A percentile compares a stretch with the other conserved stretches of the same genome.
Conservation (phyloP, 2,329 filamentous ascomycete species). For the Rhinocladiella mackenziei region DNA sequence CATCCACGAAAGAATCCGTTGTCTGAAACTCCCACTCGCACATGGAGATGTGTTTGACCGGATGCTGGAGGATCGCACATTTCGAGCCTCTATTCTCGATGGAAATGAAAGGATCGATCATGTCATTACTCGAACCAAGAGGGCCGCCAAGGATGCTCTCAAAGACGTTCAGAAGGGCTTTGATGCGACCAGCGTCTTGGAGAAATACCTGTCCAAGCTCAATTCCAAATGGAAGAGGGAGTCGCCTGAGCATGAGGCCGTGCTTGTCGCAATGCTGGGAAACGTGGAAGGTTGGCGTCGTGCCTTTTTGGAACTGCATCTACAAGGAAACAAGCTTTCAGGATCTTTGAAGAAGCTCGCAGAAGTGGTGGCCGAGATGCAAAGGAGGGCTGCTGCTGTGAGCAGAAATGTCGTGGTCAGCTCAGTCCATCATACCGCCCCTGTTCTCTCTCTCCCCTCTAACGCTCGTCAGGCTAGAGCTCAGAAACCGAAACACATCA, state of each 20-base stretch:
- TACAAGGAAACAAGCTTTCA: slow-evolving; percentile 66
- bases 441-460: slow-evolving; percentile 2
- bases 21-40: slow-evolving; percentile 75
- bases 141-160: slow-evolving; percentile 70
- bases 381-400: slow-evolving; percentile 75
- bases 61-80: slow-evolving; percentile 80
- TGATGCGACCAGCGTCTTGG: slow-evolving; percentile 70
- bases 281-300: slow-evolving; percentile 88
- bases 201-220: slow-evolving; percentile 67
- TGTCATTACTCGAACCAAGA: slow-evolving; percentile 74
- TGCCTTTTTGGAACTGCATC: slow-evolving; percentile 71
- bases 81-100: slow-evolving; percentile 74
- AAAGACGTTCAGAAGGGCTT: slow-evolving; percentile 76
- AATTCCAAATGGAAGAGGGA: slow-evolving; percentile 58
- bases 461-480: slow-evolving; percentile 13
- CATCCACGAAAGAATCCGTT: slow-evolving; percentile 72
- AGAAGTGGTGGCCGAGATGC: slow-evolving; percentile 78
- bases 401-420: slow-evolving; percentile 51
- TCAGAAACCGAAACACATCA: slow-evolving; percentile 16
- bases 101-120: slow-evolving; percentile 91
- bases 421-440: background rate
- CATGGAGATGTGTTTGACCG: slow-evolving; percentile 78
- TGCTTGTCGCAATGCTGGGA: slow-evolving; percentile 85
- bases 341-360: slow-evolving; percentile 67
- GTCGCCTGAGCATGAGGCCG: slow-evolving; percentile 60